A percentile compares a stretch with the other conserved stretches of the same genome.
Conservation (phyloP, 371 early-diverging fungal genomes). For the Dinochytrium kinnereticum region DNA sequence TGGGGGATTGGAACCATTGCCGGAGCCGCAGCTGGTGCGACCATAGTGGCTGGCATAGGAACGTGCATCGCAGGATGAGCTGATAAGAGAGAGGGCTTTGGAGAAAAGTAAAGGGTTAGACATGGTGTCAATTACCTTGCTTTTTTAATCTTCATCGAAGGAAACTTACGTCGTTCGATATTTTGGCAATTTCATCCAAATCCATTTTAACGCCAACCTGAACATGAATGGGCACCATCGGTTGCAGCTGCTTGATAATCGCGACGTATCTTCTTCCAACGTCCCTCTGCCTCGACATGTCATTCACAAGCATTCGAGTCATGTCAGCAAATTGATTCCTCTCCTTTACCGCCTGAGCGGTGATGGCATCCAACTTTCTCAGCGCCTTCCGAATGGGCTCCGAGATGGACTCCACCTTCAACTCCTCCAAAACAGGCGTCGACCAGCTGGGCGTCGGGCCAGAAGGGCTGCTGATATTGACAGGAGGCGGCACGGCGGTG, state of each 20-base stretch:
- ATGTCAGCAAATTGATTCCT: conserved; percentile 34
- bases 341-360: conserved; percentile 32
- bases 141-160: too few species aligned
- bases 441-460: conserved; percentile 26
- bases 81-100: too few species aligned
- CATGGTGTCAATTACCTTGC: too few species aligned
- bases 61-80: too few species aligned
- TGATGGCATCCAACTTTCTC: conserved; percentile 19
- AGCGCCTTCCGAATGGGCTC: conserved; percentile 24
- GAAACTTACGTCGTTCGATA: conserved; percentile 26
- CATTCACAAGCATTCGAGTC: conserved; percentile 15
- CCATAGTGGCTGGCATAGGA: too few species aligned
- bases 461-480: neutral
- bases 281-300: conserved; percentile 16
- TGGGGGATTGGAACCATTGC: neutral
- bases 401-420: conserved; percentile 8
- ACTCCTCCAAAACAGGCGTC: conserved; percentile 15
- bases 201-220: conserved; percentile 33
- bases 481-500: conserved; percentile 28
- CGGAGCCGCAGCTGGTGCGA: neutral
- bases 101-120: too few species aligned
- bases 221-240: conserved; percentile 27
- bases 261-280: conserved; percentile 24
- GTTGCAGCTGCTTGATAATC: conserved; percentile 28
- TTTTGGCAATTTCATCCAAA: conserved; percentile 32